Conservation (phyloP, 1,139 yeast genomes). For the Meyerozyma carpophila region DNA sequence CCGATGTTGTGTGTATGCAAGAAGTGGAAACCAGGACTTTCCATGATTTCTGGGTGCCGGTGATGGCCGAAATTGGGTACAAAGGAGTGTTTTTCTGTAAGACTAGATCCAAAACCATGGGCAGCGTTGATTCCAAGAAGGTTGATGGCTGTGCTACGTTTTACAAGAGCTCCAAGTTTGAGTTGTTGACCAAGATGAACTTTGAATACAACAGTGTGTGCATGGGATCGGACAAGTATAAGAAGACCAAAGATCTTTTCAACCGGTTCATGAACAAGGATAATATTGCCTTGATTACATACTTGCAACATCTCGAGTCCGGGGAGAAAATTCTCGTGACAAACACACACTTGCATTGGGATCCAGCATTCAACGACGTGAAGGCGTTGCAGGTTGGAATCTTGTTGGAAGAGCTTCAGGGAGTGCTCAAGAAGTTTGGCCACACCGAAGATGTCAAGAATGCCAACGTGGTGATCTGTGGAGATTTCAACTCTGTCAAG, state of each 20-base stretch:
- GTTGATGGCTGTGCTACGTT: slow-evolving; percentile 98
- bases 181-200: slow-evolving; percentile 62
- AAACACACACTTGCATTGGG: slow-evolving; percentile 98
- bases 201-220: slow-evolving; percentile 88
- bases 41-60: slow-evolving; percentile 82
- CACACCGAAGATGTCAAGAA: slow-evolving; percentile 56
- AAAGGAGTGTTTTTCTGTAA: slow-evolving; percentile 79
- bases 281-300: slow-evolving; percentile 79
- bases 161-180: slow-evolving; percentile 65
- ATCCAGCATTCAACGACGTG: slow-evolving; percentile 93
- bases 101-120: slow-evolving; percentile 91
- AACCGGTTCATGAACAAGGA: slow-evolving; percentile 96
- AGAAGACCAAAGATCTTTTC: slow-evolving; percentile 89
- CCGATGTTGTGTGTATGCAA: slow-evolving; percentile 87
- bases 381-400: slow-evolving; percentile 94
- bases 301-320: slow-evolving; percentile 66
- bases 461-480: slow-evolving; percentile 78
- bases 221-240: slow-evolving; percentile 81
- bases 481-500: slow-evolving; percentile 88
- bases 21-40: slow-evolving; percentile 88
- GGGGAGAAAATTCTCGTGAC: slow-evolving; percentile 72
- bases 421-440: slow-evolving; percentile 47
- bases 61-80: slow-evolving; percentile 70
- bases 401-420: slow-evolving; percentile 79
- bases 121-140: slow-evolving; percentile 72